Percentiles rank a stretch among this genome's conserved stretches.
Conservation (phyloP, 495 filamentous ascomycete species). For the Tuber microsphaerosporum region DNA sequence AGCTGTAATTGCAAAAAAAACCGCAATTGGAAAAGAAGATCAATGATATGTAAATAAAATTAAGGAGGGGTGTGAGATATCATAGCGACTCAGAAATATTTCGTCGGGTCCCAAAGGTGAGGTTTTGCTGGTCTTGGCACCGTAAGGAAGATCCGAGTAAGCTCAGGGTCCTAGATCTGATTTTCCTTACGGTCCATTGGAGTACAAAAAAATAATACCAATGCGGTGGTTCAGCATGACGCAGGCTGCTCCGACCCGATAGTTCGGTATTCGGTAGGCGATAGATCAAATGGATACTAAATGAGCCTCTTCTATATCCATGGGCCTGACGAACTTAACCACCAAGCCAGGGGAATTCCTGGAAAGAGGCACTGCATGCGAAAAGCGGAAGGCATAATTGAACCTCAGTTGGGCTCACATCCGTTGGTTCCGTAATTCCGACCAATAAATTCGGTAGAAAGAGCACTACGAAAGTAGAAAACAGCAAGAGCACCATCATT, state of each 20-base stretch:
- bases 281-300: not conserved
- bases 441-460: not conserved
- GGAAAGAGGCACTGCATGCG: not conserved
- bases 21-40: not conserved
- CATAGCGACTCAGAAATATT: not conserved
- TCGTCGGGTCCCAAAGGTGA: not conserved
- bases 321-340: not conserved
- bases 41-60: not conserved
- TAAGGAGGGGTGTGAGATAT: not conserved
- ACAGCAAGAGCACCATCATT: not conserved
- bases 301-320: not conserved
- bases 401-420: not conserved
- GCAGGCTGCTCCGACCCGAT: not conserved
- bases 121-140: not conserved
- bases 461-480: not conserved
- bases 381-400: not conserved
- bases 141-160: not conserved
- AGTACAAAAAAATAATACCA: not conserved
- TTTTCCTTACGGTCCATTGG: not conserved
- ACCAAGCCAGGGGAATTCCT: not conserved
- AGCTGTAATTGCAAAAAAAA: not conserved
- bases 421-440: not conserved
- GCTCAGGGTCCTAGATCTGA: constrained; percentile 2
- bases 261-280: not conserved
- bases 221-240: not conserved